Evolutionary conservation across 306 rosid species (phyloP), one percentile per base, ranked within the genome.

Genomic region (Coriaria nepalensis): DNA sequence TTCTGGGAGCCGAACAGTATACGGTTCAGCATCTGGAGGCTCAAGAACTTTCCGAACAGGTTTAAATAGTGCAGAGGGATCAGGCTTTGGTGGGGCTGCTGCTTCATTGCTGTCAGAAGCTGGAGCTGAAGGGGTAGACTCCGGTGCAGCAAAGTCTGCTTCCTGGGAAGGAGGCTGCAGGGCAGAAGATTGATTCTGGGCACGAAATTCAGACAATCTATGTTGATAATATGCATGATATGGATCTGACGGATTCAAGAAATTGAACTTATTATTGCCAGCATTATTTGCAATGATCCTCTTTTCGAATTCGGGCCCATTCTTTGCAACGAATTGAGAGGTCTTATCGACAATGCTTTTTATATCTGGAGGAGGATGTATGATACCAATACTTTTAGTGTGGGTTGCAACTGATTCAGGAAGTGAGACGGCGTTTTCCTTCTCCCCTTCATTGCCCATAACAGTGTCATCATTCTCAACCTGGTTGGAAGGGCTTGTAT

Each of bases 141-240:
- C 92, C 10, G 80, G 54, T 4, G 43, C 58, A 53, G 34, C 52
- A 0, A 76, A 68, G 54, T 90, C 97, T 11, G 43, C 61, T 54
- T 63, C 47, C 48, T 61, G 71, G 4, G 9, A 55, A 60, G 68
- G 11, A 40, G 78, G 69, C 45, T 67, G 83, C 69, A 5, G 77
- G 4, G 36, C 46, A 11, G 86, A 70, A 43, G 88, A 77, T 15
- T 68, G 90, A 62, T 68, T 72, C 66, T 84, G 97, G 34, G 87
- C 80, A 47, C 94, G 85, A 46, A 77, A 81, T 44, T 90, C 95
- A 46, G 85, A 40, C 76, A 90, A 40, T n/a, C 94, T 49, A 12
- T 90, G 95, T 53, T 90, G 95, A 67, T 90, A 90, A 55, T 90
- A 90, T 0, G 92, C 95, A 67, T 84, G 95, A 69, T 78, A 90